phyloP scores from a whole-genome alignment of 805 yeast species.

The Lachancea dasiensis region DNA sequence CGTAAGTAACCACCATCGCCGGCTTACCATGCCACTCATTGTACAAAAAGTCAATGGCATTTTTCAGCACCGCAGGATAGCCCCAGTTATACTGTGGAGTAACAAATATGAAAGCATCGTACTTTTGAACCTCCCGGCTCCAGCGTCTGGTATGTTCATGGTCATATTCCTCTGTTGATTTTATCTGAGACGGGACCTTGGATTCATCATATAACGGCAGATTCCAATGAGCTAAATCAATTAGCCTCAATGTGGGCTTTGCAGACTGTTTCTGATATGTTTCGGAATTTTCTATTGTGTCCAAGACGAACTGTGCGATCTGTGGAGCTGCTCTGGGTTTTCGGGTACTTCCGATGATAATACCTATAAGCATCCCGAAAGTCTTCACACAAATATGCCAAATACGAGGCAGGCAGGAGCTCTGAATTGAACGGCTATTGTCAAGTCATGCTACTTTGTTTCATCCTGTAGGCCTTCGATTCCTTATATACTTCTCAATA shows the following conservation, averaged over 20 bases:
- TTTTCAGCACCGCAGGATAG: slow-evolving; percentile 35
- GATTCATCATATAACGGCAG: slow-evolving; percentile 32
- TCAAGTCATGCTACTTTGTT: too few relatives aligned
- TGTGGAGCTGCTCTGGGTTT: slow-evolving; percentile 16
- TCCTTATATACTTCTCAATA: too few relatives aligned
- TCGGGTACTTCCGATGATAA: slow-evolving; percentile 17
- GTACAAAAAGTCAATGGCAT: slow-evolving; percentile 34
- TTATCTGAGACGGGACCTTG: slow-evolving; percentile 22
- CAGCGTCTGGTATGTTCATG: slow-evolving; percentile 25
- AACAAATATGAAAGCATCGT: slow-evolving; percentile 31
- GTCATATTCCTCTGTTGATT: slow-evolving; percentile 18
- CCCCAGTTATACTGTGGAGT: slow-evolving; percentile 37
- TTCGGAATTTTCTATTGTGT: slow-evolving; percentile 9
- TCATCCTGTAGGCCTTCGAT: too few relatives aligned
- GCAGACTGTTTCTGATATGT: background rate
- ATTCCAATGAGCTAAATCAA: slow-evolving; percentile 29
- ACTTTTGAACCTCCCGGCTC: slow-evolving; percentile 23
- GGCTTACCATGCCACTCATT: slow-evolving; percentile 34
- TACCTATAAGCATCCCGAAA: slow-evolving; percentile 11
- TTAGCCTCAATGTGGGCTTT: slow-evolving; percentile 13
- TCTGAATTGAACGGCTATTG: too few relatives aligned
- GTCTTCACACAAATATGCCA: too few relatives aligned
- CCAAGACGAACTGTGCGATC: slow-evolving; percentile 14
- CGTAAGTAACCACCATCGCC: slow-evolving; percentile 31
- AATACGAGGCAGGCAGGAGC: too few relatives aligned